A percentile compares a stretch with the other conserved stretches of the same genome.
Evolutionary conservation across 2,329 filamentous ascomycete genomes (phyloP).

Genomic region (Thielaviopsis punctulata): DNA sequence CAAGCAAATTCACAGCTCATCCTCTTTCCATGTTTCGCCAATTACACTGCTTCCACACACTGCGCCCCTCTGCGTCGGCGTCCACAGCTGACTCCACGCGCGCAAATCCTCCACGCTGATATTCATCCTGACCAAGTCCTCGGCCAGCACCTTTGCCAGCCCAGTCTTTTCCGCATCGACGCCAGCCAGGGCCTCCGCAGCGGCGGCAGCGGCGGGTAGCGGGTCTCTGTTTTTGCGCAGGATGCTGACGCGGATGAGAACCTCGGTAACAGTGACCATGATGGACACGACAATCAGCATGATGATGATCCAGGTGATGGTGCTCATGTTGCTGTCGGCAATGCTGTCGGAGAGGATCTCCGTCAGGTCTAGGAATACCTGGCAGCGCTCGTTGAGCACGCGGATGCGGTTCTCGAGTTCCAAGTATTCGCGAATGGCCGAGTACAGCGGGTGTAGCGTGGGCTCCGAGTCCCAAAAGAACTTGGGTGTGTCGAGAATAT

Average conservation of each 20-base stretch:
- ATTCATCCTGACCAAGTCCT: conserved; percentile 34
- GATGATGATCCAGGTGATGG: conserved; percentile 97
- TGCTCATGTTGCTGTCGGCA: conserved; percentile 86
- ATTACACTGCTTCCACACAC: conserved; percentile 12
- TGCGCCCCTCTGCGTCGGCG: conserved; percentile 12
- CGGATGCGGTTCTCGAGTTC: conserved; percentile 94
- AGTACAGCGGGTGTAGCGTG: conserved; percentile 84
- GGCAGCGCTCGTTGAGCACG: conserved; percentile 90
- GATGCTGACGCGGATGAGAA: conserved; percentile 69
- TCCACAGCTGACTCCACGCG: conserved; percentile 15
- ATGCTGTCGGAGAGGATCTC: conserved; percentile 89
- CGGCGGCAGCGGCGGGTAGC: neutral
- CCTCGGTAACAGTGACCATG: conserved; percentile 76
- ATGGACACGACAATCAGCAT: conserved; percentile 83
- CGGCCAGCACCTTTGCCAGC: conserved; percentile 24
- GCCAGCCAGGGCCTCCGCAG: conserved; percentile 9
- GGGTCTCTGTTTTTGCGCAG: conserved; percentile 26
- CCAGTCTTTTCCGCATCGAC: conserved; percentile 21
- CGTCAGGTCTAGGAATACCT: conserved; percentile 88
- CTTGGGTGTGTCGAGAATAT: conserved; percentile 88
- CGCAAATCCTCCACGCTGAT: conserved; percentile 34
- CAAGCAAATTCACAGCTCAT: neutral
- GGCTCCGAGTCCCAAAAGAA: conserved; percentile 99
- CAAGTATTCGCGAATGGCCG: conserved; percentile 86
- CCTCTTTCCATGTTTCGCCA: conserved; percentile 2